Evolutionary conservation across 192 early-diverging fungal genomes (phyloP), one percentile per base, ranked within the genome.

Genomic region (Coemansia sp.): DNA sequence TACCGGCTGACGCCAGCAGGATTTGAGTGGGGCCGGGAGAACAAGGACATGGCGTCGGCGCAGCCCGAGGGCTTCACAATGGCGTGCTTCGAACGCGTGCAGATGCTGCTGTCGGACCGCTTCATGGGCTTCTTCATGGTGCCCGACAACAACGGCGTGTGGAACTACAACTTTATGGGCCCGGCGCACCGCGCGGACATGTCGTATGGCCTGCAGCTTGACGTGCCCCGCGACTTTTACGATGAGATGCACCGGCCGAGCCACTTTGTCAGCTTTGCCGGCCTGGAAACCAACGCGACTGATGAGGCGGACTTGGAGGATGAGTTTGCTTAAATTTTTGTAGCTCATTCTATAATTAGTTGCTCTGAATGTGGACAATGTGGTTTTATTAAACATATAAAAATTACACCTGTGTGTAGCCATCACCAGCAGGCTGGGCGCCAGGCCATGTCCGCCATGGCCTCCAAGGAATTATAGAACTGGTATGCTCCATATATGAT

Each of bases 161-260:
- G 97, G 97, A 99, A 99, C 77, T 98, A 97, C 77, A 94, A 94
- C 78, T 97, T 99, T 73, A 96, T 97, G 94, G 97, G 95, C 9
- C 91, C 97, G 9, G 89, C 87, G 56, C 92, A 95, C 62, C 85
- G 89, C 23, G 82, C 88, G 0, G 92, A 93, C 49, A 98, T 98
- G 97, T 91, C 91, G 62, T 98, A 99, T 62, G 77, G 81, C 6
- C 70, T 98, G 51, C 87, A 86, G 40, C 77, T 99, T 52, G 97
- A 97, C 60, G 86, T 90, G 30, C 95, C 97, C 10, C 94, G 95
- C 67, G 93, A 95, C 61, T 99, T 97, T 67, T 99, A 97, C 81
- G 91, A 99, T 67, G 93, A 95, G 73, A 84, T 86, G 46, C 97
- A 99, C 73, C 89, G 97, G 12, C 89, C 97, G 14, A 90, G 86